Percentiles rank a stretch among this genome's conserved stretches.
phyloP scores from a whole-genome alignment of 2,329 filamentous ascomycete genomes.

The Aspergillus vadensis region DNA sequence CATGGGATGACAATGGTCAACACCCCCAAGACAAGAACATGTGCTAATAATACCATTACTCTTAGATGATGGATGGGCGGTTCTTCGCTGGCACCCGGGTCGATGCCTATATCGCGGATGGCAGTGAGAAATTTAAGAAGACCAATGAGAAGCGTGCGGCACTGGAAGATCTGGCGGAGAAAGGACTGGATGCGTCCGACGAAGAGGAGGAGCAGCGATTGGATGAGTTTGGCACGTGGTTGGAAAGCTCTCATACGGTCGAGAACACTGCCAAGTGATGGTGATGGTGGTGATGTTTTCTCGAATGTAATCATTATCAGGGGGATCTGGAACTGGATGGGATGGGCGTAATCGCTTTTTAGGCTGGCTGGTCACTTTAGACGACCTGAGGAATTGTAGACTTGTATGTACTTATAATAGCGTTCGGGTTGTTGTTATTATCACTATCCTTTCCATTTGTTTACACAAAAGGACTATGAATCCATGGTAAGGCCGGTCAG shows the following conservation, averaged over 20 bases:
- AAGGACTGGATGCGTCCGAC: constrained; percentile 44
- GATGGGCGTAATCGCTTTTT: neutral
- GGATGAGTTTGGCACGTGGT: constrained; percentile 53
- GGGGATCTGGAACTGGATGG: neutral
- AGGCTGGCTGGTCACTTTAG: neutral
- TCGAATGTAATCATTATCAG: neutral
- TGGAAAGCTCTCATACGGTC: constrained; percentile 37
- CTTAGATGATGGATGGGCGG: constrained; percentile 72
- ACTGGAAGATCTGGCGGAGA: constrained; percentile 51
- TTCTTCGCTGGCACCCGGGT: constrained; percentile 73
- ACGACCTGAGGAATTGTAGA: neutral
- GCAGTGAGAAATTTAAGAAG: constrained; percentile 72
- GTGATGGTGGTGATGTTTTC: neutral
- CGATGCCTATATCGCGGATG: constrained; percentile 69
- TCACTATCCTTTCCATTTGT: neutral
- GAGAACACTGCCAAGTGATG: constrained; percentile 30
- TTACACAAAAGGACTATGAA: neutral
- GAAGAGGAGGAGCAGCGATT: constrained; percentile 49
- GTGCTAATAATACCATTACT: constrained; percentile 16
- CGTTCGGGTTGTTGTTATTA: neutral
- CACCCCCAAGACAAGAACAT: neutral
- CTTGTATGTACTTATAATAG: neutral
- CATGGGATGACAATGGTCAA: neutral
- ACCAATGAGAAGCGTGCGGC: constrained; percentile 52
- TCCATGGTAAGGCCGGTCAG: neutral